Conservation (phyloP, 352 stramenopile genomes). For the Phytophthora brassicae region DNA sequence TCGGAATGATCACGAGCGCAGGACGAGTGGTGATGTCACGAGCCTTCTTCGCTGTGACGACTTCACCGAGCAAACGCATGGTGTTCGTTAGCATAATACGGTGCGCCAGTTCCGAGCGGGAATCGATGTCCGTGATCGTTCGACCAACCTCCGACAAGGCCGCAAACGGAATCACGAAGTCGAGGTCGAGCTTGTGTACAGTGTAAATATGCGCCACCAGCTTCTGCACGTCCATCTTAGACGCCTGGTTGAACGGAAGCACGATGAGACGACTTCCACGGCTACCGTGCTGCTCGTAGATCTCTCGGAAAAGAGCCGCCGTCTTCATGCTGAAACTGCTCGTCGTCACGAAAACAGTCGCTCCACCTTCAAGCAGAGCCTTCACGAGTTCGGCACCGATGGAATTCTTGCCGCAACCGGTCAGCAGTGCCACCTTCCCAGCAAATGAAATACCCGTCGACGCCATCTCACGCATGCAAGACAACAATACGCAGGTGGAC, state of each 20-base stretch:
- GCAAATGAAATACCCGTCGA: conserved; percentile 82
- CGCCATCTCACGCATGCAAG: conserved; percentile 86
- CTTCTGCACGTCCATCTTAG: conserved; percentile 69
- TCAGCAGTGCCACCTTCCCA: conserved; percentile 85
- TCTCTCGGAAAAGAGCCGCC: conserved; percentile 64
- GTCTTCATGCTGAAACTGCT: conserved; percentile 71
- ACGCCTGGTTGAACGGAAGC: conserved; percentile 87
- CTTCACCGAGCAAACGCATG: conserved; percentile 76
- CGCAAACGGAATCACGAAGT: conserved; percentile 89
- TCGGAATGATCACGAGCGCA: conserved; percentile 72
- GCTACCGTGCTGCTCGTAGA: conserved; percentile 86
- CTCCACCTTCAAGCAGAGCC: conserved; percentile 81
- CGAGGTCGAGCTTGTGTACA: conserved; percentile 76
- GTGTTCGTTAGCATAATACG: conserved; percentile 91
- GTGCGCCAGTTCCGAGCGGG: conserved; percentile 76
- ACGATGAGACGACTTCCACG: conserved; percentile 78
- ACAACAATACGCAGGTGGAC: conserved; percentile 73
- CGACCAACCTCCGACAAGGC: conserved; percentile 79
- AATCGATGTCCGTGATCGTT: conserved; percentile 80
- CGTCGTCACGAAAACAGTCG: conserved; percentile 85
- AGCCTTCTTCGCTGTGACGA: conserved; percentile 74
- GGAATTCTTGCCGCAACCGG: conserved; percentile 82
- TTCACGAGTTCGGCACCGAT: conserved; percentile 87
- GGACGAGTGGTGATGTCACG: conserved; percentile 73
- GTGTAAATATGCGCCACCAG: conserved; percentile 85